A percentile compares a stretch with the other conserved stretches of the same genome.
phyloP scores from a whole-genome alignment of 2,329 filamentous ascomycete genomes.

The Aspergillus alliaceus region DNA sequence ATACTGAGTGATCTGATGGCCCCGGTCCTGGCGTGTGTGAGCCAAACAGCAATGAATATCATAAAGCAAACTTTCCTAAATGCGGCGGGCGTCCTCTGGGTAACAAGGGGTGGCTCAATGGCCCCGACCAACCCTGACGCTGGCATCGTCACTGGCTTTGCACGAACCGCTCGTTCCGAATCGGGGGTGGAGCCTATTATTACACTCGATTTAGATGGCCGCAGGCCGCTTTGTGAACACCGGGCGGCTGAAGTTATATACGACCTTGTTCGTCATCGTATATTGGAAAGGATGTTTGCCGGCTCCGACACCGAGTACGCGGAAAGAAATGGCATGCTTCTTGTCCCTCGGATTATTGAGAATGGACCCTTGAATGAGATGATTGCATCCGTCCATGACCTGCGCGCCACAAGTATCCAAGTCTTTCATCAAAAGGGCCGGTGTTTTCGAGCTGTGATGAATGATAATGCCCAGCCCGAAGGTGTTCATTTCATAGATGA shows the following conservation, averaged over 20 bases:
- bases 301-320: constrained; percentile 26
- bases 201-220: constrained; percentile 23
- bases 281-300: not conserved
- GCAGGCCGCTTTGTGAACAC: constrained; percentile 2
- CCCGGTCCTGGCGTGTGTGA: not conserved
- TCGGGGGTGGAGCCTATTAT: constrained; percentile 22
- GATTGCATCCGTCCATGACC: constrained; percentile 1
- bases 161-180: constrained; percentile 28
- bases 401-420: constrained; percentile 1
- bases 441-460: constrained; percentile 8
- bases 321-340: constrained; percentile 19
- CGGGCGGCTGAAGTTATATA: constrained; percentile 11
- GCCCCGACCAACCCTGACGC: constrained; percentile 13
- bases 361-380: constrained; percentile 3
- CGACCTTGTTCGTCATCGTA: constrained; percentile 10
- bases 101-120: constrained; percentile 20
- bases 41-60: constrained; percentile 3
- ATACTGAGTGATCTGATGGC: constrained; percentile 15
- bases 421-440: constrained; percentile 12
- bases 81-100: constrained; percentile 23
- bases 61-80: constrained; percentile 19
- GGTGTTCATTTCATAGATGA: constrained; percentile 20
- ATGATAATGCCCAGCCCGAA: not conserved
- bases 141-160: constrained; percentile 22
- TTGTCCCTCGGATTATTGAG: constrained; percentile 26